Conservation (phyloP, 176 grass and related monocot genomes). For the Poa pratensis region DNA sequence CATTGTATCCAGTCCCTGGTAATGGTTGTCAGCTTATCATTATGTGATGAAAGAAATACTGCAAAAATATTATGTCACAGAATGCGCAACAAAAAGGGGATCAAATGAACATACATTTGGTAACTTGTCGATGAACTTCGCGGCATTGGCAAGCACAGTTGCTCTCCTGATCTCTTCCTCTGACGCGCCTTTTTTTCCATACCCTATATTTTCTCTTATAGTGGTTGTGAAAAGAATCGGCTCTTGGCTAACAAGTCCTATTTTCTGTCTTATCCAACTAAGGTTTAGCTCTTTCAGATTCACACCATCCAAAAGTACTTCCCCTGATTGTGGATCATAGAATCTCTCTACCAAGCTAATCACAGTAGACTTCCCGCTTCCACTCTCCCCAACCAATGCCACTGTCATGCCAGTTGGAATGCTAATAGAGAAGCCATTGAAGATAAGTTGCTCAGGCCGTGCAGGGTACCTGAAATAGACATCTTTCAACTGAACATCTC, state of each 20-base stretch:
- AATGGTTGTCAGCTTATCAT: constrained; percentile 24
- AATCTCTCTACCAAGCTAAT: constrained; percentile 80
- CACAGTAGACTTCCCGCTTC: constrained; percentile 81
- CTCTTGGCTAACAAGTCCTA: constrained; percentile 80
- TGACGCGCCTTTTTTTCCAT: constrained; percentile 70
- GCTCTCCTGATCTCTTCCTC: constrained; percentile 65
- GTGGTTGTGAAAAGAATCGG: constrained; percentile 78
- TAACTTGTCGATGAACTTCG: constrained; percentile 70
- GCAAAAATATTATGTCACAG: background rate
- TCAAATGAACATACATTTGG: constrained; percentile 53
- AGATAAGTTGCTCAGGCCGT: constrained; percentile 68
- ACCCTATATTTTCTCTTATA: constrained; percentile 71
- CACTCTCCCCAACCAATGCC: constrained; percentile 82
- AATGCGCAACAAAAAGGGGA: background rate
- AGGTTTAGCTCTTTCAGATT: constrained; percentile 67
- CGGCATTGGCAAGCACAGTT: constrained; percentile 71
- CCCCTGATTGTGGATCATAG: constrained; percentile 76
- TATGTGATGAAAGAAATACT: background rate
- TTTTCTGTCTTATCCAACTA: constrained; percentile 67
- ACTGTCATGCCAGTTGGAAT: constrained; percentile 67
- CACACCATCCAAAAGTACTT: constrained; percentile 75
- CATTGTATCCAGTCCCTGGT: constrained; percentile 79
- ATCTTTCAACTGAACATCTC: constrained; percentile 65
- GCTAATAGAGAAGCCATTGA: constrained; percentile 66
- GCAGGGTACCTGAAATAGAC: constrained; percentile 73